phyloP scores from a whole-genome alignment of 2,329 filamentous ascomycete species.

The Leptographium lundbergii region DNA sequence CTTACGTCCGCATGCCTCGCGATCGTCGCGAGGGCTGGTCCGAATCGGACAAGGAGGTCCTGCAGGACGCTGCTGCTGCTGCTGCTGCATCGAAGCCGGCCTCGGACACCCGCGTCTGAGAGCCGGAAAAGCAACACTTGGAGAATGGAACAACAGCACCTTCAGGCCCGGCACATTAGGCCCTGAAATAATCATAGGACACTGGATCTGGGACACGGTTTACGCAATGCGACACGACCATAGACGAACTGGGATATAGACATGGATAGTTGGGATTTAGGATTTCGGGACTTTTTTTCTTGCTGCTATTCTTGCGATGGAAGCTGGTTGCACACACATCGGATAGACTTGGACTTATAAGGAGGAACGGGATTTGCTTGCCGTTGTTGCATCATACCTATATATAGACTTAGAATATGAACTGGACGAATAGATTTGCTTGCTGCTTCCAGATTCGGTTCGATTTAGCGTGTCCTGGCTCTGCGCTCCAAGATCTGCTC shows the following conservation, averaged over 20 bases:
- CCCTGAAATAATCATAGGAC: not conserved
- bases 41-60: not conserved
- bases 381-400: not conserved
- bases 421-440: not conserved
- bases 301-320: not conserved
- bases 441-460: no score
- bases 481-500: no score
- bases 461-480: no score
- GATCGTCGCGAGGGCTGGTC: constrained; percentile 24
- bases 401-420: not conserved
- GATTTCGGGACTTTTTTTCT: not conserved
- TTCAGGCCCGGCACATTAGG: not conserved
- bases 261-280: not conserved
- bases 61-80: not conserved
- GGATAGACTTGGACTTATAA: not conserved
- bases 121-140: not conserved
- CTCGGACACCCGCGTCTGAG: not conserved
- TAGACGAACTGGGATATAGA: not conserved
- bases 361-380: not conserved
- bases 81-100: not conserved
- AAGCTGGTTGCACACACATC: not conserved
- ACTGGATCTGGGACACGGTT: not conserved
- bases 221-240: not conserved
- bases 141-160: not conserved
- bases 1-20: constrained; percentile 27